A percentile compares a stretch with the other conserved stretches of the same genome.
Evolutionary conservation across 352 stramenopile species (phyloP).

Genomic region (Pythium chondricola): DNA sequence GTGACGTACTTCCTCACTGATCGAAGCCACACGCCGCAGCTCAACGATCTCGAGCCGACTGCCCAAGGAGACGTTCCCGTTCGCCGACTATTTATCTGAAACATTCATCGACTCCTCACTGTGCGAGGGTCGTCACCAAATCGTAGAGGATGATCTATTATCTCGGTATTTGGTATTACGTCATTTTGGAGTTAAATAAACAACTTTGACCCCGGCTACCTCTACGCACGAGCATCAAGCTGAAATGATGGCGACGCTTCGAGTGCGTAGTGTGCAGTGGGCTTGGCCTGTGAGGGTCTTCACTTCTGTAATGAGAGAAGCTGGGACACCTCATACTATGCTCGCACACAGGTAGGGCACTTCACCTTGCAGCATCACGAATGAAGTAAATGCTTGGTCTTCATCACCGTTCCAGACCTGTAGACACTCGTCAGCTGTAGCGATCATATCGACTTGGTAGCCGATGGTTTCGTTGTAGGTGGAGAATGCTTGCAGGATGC

Average conservation of each 20-base stretch:
- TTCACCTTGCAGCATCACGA: slow-evolving; percentile 56
- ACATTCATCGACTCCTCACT: too few species aligned
- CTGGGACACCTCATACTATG: background rate
- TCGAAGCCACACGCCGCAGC: too few species aligned
- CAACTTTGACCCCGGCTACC: too few species aligned
- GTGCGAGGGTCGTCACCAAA: too few species aligned
- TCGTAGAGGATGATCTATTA: too few species aligned
- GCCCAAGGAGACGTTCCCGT: too few species aligned
- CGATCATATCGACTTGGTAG: slow-evolving; percentile 51
- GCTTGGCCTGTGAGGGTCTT: background rate
- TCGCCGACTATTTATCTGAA: too few species aligned
- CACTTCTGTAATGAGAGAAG: background rate
- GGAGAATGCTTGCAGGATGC: slow-evolving; percentile 59
- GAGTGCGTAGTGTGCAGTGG: background rate
- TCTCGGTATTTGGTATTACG: too few species aligned
- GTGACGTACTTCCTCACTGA: too few species aligned
- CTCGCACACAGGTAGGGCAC: slow-evolving; percentile 37
- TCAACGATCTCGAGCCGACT: too few species aligned
- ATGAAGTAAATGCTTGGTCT: slow-evolving; percentile 60
- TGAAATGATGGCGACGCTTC: slow-evolving; percentile 25
- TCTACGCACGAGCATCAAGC: slow-evolving; percentile 16
- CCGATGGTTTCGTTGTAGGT: slow-evolving; percentile 64
- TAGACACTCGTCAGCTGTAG: slow-evolving; percentile 45
- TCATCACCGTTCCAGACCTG: slow-evolving; percentile 52
- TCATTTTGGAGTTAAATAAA: too few species aligned